Base-by-base conservation (phyloP, 1,139 yeast genomes). In the Kurtzmaniella natalensis region DNA sequence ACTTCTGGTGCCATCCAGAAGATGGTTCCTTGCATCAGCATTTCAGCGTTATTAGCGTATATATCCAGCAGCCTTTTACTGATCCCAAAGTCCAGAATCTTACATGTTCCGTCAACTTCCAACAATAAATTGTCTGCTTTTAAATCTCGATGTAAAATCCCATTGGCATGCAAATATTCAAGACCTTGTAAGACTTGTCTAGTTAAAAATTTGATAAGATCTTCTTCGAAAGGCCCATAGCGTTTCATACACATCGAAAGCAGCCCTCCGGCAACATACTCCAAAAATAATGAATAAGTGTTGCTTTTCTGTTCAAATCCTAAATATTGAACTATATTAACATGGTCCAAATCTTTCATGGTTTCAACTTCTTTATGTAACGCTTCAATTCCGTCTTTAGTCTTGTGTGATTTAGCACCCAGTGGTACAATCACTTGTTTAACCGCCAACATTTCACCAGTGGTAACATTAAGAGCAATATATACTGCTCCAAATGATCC, bases 1-100 rank as follows among this genome's bases (percentile, higher is more conserved):
- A 94, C 96, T 55, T 94, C 99, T 0, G 99, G 99, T 0, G 99
- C 99, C 98, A 94, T 94, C 98, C 98, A 94, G 55, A 89, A 94
- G 2, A 94, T 89, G 0, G 98, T 89, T 15, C 99, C 99, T 59
- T 94, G 96, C 92, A 83, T 84, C 10, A 97, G 89, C 95, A 89
- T 86, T 39, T 87, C 96, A 2, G 96, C 89, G 48, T 86, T 81
- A 51, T 92, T 89, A 18, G 85, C 81, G 55, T 92, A 92, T 27
- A 92, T 86, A 53, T 92, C 92, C 42, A 78, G 74, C 0, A 95
- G 84, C 36, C 81, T 76, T 52, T 88, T 89, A 31, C 97, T 88
- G 38, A 94, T 94, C 27, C 98, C 98, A 64, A 94, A 94, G 57
- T 94, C 99, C 7, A 96, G 84, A 34, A 94, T 94, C 59, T 94